Conservation (phyloP, 2,329 filamentous ascomycete genomes). For the Hypoxylon sp. region DNA sequence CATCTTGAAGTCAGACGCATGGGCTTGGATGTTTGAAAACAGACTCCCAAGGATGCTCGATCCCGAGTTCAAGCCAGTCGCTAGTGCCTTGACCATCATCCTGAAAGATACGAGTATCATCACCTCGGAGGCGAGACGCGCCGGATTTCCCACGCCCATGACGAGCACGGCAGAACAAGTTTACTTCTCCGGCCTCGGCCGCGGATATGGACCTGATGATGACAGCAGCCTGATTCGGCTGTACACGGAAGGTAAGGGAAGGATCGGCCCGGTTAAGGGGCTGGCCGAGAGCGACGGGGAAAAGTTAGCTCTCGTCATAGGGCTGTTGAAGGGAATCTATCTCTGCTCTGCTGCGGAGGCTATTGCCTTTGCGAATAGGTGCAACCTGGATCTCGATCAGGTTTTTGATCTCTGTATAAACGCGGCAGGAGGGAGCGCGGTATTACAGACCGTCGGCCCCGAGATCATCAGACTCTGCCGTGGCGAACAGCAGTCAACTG, state of each 20-base stretch:
- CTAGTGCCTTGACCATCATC: conserved; percentile 71
- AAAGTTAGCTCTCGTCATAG: conserved; percentile 56
- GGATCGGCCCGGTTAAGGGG: conserved; percentile 49
- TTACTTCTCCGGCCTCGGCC: conserved; percentile 70
- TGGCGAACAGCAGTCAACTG: conserved; percentile 40
- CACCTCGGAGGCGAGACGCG: conserved; percentile 71
- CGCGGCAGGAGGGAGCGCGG: conserved; percentile 59
- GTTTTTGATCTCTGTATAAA: conserved; percentile 60
- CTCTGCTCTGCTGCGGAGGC: conserved; percentile 59
- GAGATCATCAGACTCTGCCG: conserved; percentile 55
- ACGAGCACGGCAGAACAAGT: conserved; percentile 73
- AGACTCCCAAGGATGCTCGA: conserved; percentile 67
- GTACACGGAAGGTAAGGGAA: conserved; percentile 56
- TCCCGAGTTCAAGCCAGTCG: conserved; percentile 65
- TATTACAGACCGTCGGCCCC: conserved; percentile 55
- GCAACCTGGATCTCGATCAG: conserved; percentile 60
- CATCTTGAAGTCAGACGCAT: conserved; percentile 62
- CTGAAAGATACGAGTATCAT: conserved; percentile 75
- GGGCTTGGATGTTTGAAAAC: conserved; percentile 74
- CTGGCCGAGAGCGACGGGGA: conserved; percentile 51
- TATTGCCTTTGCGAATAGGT: conserved; percentile 57
- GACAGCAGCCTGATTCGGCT: conserved; percentile 59
- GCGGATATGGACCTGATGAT: conserved; percentile 64
- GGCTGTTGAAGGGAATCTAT: conserved; percentile 59
- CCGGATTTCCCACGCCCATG: conserved; percentile 70